Evolutionary conservation across 164 flowering plant species (phyloP), one percentile per base, ranked within the genome.

Genomic region (Cinnamomum micranthum): DNA sequence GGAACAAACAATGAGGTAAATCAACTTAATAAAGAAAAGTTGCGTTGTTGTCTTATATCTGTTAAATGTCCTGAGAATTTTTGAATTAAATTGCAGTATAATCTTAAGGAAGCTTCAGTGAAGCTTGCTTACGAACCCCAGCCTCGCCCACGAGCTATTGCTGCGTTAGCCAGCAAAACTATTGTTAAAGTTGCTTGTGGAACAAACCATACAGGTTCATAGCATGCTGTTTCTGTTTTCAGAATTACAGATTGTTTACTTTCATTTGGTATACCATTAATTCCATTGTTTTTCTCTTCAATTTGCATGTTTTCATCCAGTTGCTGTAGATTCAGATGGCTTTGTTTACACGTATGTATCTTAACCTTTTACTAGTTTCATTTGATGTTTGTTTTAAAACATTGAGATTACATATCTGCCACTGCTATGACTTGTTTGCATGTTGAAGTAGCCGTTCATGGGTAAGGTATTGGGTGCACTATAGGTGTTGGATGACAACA

Each of bases 101-200:
- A 96, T 79, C 82, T 89, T n/a, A 96, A 92, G 80, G 99, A 96
- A 31, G 86, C 95, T 84, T 96, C 99, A 33, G 98, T 96, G 78
- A 90, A 72, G 77, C 97, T 94, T 81, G 98, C 87, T 69, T 94
- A 96, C 78, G 99, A 92, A 82, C 82, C 98, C 70, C 99, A 96
- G 78, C 92, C 98, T 64, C 95, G 93, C 65, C 99, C 98, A 27
- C 90, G 73, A 79, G 93, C 99, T 64, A 90, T 96, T 75, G 90
- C 91, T 75, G 70, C 94, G 70, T 85, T 96, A 74, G 63, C 95
- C 63, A 88, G 88, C 65, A 91, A 88, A 79, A 90, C 91, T 72
- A 83, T 96, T 74, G 92, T 89, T 20, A 96, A 94, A 88, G 97
- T 88, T 83, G 97, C 97, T 60, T 96, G 98, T 85, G 99, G 99